Evolutionary conservation across 768 basidiomycete genomes (phyloP).

Genomic region (Nevesoporus exiguus): DNA sequence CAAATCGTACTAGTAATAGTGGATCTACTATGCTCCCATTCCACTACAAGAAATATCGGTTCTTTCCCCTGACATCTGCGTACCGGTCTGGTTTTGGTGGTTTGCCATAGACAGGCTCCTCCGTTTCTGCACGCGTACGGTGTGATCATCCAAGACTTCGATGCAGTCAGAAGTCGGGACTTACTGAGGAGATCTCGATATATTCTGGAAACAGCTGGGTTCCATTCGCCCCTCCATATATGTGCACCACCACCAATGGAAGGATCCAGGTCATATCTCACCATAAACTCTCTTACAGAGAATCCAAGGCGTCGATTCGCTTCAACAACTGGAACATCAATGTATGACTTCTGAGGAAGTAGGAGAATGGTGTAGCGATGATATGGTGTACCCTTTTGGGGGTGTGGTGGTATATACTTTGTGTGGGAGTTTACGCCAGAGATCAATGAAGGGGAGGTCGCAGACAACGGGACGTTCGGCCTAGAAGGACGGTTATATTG

Average conservation of each 20-base stretch:
- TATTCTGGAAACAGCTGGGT: slow-evolving; percentile 57
- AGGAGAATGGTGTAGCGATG: slow-evolving; percentile 85
- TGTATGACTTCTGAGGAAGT: slow-evolving; percentile 58
- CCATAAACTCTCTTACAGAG: slow-evolving; percentile 60
- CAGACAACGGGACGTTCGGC: slow-evolving; percentile 79
- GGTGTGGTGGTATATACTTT: slow-evolving; percentile 86
- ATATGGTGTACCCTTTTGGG: slow-evolving; percentile 82
- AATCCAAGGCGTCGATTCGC: slow-evolving; percentile 55
- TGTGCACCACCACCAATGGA: slow-evolving; percentile 66
- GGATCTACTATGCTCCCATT: too few relatives aligned
- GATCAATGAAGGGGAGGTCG: slow-evolving; percentile 42
- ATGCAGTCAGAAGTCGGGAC: slow-evolving; percentile 30
- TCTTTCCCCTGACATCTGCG: slow-evolving; percentile 28
- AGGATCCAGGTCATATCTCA: slow-evolving; percentile 50
- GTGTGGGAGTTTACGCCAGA: slow-evolving; percentile 54
- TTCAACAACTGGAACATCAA: slow-evolving; percentile 45
- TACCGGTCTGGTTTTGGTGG: slow-evolving; percentile 32
- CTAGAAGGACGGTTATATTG: slow-evolving; percentile 34
- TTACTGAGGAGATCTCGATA: slow-evolving; percentile 65
- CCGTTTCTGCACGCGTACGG: slow-evolving; percentile 11
- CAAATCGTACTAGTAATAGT: too few relatives aligned
- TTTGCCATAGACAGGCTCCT: slow-evolving; percentile 25
- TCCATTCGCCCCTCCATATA: slow-evolving; percentile 84
- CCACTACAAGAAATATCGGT: slow-evolving; percentile 25
- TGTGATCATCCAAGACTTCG: background rate